Conservation (phyloP, 2,329 filamentous ascomycete genomes). For the Cryphonectria nitschkei region DNA sequence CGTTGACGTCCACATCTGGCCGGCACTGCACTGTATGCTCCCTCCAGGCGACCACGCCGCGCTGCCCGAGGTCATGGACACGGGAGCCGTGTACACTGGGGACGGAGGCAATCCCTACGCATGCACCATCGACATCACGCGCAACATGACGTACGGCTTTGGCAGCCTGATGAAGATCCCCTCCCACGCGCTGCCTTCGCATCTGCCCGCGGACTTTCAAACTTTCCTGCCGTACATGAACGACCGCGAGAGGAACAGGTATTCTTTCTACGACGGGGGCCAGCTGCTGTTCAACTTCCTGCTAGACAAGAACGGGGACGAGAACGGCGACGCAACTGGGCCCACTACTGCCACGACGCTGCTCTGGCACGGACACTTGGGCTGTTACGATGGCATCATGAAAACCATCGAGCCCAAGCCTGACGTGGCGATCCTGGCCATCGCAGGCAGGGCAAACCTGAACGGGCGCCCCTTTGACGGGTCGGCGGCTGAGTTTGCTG, state of each 20-base stretch:
- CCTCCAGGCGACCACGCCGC: slow-evolving; percentile 25
- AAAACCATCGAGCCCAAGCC: slow-evolving; percentile 32
- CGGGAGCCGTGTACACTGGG: slow-evolving; percentile 26
- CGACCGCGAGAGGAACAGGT: slow-evolving; percentile 23
- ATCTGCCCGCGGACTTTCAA: slow-evolving; percentile 19
- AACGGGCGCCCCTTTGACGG: slow-evolving; percentile 24
- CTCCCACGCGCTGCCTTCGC: slow-evolving; percentile 12
- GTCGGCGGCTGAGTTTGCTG: slow-evolving; percentile 14
- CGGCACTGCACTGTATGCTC: slow-evolving; percentile 34
- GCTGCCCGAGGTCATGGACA: slow-evolving; percentile 30
- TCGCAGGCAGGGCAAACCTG: slow-evolving; percentile 33
- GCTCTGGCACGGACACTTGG: slow-evolving; percentile 33
- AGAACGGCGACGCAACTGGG: background rate
- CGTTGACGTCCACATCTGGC: slow-evolving; percentile 33
- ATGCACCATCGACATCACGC: slow-evolving; percentile 32
- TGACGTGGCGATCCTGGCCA: slow-evolving; percentile 32
- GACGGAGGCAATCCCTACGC: slow-evolving; percentile 26
- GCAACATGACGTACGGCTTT: slow-evolving; percentile 32
- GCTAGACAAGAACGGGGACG: slow-evolving; percentile 25
- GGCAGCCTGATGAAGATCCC: slow-evolving; percentile 22
- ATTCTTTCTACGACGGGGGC: slow-evolving; percentile 33
- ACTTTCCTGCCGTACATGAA: slow-evolving; percentile 28
- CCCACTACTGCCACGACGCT: slow-evolving; percentile 15
- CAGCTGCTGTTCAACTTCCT: slow-evolving; percentile 35
- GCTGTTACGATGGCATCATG: slow-evolving; percentile 32